Evolutionary conservation across 257 asterid species (phyloP).

Genomic region (Solanum tarapatanum): DNA sequence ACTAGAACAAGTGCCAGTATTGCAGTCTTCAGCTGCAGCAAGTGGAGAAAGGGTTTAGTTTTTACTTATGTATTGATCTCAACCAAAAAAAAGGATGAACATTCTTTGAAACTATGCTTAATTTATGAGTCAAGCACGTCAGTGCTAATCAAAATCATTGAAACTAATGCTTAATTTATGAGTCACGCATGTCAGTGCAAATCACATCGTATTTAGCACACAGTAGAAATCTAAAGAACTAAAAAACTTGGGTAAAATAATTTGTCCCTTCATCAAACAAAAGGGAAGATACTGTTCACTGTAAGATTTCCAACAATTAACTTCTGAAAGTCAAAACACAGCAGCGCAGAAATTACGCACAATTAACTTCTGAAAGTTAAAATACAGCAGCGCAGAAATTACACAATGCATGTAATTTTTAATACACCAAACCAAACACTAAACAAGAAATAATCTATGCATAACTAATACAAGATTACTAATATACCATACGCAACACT

Average conservation of each 20-base stretch:
- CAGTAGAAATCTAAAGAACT: background rate
- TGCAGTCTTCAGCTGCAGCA: slow-evolving; percentile 85
- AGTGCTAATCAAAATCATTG: background rate
- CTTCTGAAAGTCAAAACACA: background rate
- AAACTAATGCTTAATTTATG: background rate
- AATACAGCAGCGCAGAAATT: background rate
- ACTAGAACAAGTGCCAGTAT: slow-evolving; percentile 72
- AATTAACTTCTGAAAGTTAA: background rate
- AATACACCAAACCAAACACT: background rate
- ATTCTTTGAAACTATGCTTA: background rate
- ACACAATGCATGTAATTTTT: background rate
- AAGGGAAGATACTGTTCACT: background rate
- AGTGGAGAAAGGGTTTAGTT: background rate
- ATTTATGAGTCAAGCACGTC: background rate
- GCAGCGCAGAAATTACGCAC: background rate
- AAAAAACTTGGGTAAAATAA: background rate
- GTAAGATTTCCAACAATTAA: background rate
- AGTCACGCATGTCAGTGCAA: background rate
- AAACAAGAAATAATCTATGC: background rate
- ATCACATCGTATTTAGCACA: background rate
- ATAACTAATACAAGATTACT: background rate
- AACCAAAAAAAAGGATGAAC: background rate
- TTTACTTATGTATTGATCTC: background rate
- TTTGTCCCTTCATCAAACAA: background rate
- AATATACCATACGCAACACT: background rate